phyloP scores from a whole-genome alignment of 345 rosid genomes.

The Eucalyptus tenuipes region DNA sequence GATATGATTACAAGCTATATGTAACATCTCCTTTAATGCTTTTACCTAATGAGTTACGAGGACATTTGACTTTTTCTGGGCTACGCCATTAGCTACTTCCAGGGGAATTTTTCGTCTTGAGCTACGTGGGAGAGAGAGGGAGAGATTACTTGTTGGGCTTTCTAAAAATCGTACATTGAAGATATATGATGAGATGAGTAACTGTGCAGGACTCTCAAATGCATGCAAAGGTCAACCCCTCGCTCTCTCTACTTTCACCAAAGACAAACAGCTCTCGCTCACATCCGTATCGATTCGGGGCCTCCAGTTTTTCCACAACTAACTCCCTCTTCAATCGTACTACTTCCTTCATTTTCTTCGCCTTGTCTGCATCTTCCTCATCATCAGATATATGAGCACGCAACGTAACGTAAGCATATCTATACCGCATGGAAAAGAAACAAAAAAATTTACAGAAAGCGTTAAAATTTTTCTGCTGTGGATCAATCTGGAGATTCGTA shows the following conservation, averaged over 20 bases:
- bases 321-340: not conserved
- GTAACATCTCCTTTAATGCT: not conserved
- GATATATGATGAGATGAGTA: not conserved
- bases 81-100: not conserved
- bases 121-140: not conserved
- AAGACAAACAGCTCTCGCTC: not conserved
- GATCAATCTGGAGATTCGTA: not conserved
- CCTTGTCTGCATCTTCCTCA: not conserved
- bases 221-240: not conserved
- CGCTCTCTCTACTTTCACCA: not conserved
- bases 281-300: not conserved
- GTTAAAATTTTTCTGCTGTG: not conserved
- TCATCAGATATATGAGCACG: not conserved
- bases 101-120: not conserved
- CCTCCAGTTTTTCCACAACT: not conserved
- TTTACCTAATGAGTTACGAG: not conserved
- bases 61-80: not conserved
- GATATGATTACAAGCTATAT: not conserved
- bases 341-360: not conserved
- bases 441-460: not conserved
- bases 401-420: not conserved
- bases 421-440: not conserved
- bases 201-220: not conserved
- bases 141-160: not conserved
- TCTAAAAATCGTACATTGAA: not conserved